A percentile compares a stretch with the other conserved stretches of the same genome.
These are phyloP conservation scores for Corylus americana DNA, from an alignment of 306 rosid species.

Conservation along the genomic window DNA sequence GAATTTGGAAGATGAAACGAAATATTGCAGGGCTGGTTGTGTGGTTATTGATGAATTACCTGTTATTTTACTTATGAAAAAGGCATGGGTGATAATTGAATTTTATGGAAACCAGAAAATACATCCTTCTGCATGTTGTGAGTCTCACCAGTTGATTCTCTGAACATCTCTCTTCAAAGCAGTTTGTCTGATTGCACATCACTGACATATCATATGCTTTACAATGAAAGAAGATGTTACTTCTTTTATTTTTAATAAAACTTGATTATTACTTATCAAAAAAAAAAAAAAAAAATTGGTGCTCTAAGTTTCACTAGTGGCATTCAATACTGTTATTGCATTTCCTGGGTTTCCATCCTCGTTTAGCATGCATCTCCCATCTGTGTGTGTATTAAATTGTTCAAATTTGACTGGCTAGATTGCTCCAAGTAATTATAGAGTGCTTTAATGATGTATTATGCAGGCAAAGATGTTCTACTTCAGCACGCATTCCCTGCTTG, in stretches of 20 bases:
- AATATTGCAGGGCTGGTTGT: not conserved
- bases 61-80: not conserved
- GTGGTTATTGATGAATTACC: not conserved
- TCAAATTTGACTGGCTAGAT: conserved; percentile 10
- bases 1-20: conserved; percentile 11
- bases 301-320: not conserved
- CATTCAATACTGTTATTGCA: not conserved
- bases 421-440: conserved; percentile 13
- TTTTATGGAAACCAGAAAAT: not conserved
- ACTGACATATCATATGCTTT: not conserved
- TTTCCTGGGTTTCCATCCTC: not conserved
- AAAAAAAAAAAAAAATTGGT: not conserved
- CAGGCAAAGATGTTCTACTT: conserved; percentile 97
- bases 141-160: not conserved
- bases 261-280: no score
- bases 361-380: not conserved
- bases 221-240: not conserved
- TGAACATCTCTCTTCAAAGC: not conserved
- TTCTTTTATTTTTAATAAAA: not conserved
- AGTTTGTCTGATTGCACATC: not conserved
- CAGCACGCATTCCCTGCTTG: conserved; percentile 87
- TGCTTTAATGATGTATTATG: conserved; percentile 33
- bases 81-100: not conserved
- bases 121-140: not conserved
- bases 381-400: not conserved